A percentile compares a stretch with the other conserved stretches of the same genome.
Conservation (phyloP, 345 rosid species). For the Eucalyptus paniculata region DNA sequence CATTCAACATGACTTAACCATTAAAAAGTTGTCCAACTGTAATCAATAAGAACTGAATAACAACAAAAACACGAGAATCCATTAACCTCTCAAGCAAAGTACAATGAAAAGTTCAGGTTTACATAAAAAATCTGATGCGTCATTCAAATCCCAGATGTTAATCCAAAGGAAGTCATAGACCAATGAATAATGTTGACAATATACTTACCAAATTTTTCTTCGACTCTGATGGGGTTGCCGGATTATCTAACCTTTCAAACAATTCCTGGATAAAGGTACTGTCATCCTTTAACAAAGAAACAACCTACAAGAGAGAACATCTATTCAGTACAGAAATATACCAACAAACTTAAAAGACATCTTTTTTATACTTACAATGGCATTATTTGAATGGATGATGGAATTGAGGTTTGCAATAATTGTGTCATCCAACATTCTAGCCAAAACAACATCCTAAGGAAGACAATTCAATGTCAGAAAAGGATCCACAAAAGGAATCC, state of each 20-base stretch:
- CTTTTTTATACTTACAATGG: slow-evolving; percentile 43
- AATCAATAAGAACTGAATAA: background rate
- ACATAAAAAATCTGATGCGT: background rate
- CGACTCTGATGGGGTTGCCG: slow-evolving; percentile 49
- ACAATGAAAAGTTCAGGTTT: background rate
- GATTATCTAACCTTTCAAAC: slow-evolving; percentile 63
- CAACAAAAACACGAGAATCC: background rate
- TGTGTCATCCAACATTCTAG: slow-evolving; percentile 78
- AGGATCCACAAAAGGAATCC: background rate
- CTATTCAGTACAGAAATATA: background rate
- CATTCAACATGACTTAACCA: background rate
- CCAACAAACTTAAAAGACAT: background rate
- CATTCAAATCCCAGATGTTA: background rate
- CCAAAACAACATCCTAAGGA: slow-evolving; percentile 83
- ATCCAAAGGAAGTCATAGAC: background rate
- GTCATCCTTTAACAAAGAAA: slow-evolving; percentile 71
- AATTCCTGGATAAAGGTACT: slow-evolving; percentile 79
- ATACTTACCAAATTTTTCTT: slow-evolving; percentile 79
- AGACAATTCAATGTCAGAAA: background rate
- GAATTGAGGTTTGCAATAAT: slow-evolving; percentile 57
- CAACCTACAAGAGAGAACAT: slow-evolving; percentile 33
- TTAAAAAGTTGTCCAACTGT: background rate
- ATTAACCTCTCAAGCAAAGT: background rate
- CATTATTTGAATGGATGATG: slow-evolving; percentile 61
- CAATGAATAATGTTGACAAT: background rate